Conservation (phyloP, 169 alveolate species). For the Eimeria tenella region DNA sequence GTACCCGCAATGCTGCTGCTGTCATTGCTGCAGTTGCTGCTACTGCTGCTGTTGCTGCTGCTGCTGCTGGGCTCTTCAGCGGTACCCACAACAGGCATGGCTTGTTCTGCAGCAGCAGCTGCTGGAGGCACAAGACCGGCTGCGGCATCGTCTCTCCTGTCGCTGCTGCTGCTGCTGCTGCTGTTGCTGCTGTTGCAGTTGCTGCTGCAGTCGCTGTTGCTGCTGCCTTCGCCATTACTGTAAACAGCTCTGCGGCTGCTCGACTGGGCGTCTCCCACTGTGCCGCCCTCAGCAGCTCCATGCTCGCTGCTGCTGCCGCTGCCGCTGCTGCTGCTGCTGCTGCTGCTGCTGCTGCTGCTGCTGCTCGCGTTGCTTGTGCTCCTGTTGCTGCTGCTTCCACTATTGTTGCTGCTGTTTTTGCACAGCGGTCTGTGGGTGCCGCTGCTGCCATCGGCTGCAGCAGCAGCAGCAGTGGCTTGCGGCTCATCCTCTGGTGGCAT, state of each 20-base stretch:
- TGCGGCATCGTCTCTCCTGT: background rate
- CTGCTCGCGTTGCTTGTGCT: background rate
- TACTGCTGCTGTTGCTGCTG: constrained; percentile 40
- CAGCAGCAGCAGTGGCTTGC: too few species aligned
- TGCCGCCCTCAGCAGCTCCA: too few species aligned
- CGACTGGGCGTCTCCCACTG: background rate
- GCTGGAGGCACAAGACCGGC: background rate
- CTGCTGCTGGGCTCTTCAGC: background rate
- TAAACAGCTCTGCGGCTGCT: background rate
- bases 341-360: background rate
- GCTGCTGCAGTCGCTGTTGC: constrained; percentile 24
- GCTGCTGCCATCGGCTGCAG: too few species aligned
- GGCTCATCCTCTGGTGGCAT: too few species aligned
- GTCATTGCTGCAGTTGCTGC: background rate
- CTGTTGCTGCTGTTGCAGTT: constrained; percentile 36
- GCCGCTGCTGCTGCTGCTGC: constrained; percentile 13
- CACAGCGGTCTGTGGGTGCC: constrained; percentile 83
- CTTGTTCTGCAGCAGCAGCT: background rate
- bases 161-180: constrained; percentile 22
- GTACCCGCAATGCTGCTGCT: constrained; percentile 12
- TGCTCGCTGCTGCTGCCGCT: constrained; percentile 41
- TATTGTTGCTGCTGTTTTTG: background rate
- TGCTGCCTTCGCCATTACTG: too few species aligned
- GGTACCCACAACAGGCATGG: background rate
- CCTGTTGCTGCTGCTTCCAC: background rate